Conservation (phyloP, 106 monocot genomes). For the Acorus gramineus region DNA sequence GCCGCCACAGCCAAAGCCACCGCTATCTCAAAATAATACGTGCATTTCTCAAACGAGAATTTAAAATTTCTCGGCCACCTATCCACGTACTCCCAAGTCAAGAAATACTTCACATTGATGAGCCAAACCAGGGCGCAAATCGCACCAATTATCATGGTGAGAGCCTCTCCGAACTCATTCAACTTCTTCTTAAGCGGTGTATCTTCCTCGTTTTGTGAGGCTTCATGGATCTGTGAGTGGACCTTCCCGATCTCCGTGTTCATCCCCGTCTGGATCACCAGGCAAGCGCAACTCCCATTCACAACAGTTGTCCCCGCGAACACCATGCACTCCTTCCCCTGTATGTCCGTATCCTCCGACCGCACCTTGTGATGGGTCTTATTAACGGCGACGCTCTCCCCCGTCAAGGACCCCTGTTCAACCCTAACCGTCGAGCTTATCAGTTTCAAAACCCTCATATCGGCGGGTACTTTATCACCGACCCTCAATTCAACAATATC, state of each 20-base stretch:
- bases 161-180: conserved; percentile 23
- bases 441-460: conserved; percentile 25
- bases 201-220: conserved; percentile 18
- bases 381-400: conserved; percentile 35
- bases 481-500: conserved; percentile 29
- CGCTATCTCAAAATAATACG: conserved; percentile 31
- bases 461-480: conserved; percentile 32
- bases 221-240: conserved; percentile 27
- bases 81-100: conserved; percentile 24
- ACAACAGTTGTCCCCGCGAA: conserved; percentile 77
- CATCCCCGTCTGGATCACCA: conserved; percentile 15
- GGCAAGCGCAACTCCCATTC: conserved; percentile 65
- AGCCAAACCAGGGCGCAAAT: conserved; percentile 24
- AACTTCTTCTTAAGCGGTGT: conserved; percentile 30
- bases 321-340: conserved; percentile 72
- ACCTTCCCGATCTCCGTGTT: conserved; percentile 24
- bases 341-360: conserved; percentile 38
- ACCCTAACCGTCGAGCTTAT: conserved; percentile 26
- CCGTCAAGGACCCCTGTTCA: conserved; percentile 26
- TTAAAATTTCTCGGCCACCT: conserved; percentile 23
- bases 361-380: conserved; percentile 24
- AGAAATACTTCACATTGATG: conserved; percentile 27
- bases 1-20: conserved; percentile 31
- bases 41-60: conserved; percentile 32
- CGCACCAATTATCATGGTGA: conserved; percentile 20